Base-by-base conservation (phyloP, 768 basidiomycete genomes). In the Sutorius australiensis region DNA sequence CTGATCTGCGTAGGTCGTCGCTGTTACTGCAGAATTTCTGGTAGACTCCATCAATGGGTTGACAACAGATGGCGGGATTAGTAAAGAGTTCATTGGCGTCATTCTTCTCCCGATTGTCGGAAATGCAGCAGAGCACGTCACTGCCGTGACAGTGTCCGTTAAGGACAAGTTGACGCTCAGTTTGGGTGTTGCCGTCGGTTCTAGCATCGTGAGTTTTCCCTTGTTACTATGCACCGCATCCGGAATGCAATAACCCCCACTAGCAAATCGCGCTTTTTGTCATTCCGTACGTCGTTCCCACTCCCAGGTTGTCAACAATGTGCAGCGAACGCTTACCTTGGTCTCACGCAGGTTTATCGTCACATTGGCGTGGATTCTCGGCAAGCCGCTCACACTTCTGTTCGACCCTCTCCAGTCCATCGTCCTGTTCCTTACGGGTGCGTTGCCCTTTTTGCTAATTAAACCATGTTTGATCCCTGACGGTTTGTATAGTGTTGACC, bases 21-120 rank as follows among this genome's bases (percentile, higher is more conserved):
- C 79, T 3, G 67, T 82, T 3, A 83, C 79, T 8, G 82, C 82
- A 1, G 83, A 85, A 41, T 77, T 76, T 48, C 78, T 98, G 5
- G 91, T 98, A 5, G 82, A 80, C 61, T 90, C 90, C 4, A 95
- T 97, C 58, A 73, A 80, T 55, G 90, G 90, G 12, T 64, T 98
- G 34, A 87, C 89, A 0, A 62, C 60, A 0, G 61, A 62, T 0
- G 82, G 83, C 21, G 14, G 24, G 7, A 86, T 98, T 50, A 80
- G 74, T 53, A 80, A 82, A 55, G 89, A 89, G 66, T 98, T 93
- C 64, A 86, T 97, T 55, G 94, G 90, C 12, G 70, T 97, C 38
- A 87, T 88, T 59, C 75, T 98, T 13, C 78, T 98, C 8, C 95
- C 95, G 6, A 92, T 97, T 34, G 93, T 94, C 13, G 91, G 91